These are phyloP conservation scores for Hibiscus trionum DNA, from an alignment of 345 rosid genomes.

Conservation along the genomic window DNA sequence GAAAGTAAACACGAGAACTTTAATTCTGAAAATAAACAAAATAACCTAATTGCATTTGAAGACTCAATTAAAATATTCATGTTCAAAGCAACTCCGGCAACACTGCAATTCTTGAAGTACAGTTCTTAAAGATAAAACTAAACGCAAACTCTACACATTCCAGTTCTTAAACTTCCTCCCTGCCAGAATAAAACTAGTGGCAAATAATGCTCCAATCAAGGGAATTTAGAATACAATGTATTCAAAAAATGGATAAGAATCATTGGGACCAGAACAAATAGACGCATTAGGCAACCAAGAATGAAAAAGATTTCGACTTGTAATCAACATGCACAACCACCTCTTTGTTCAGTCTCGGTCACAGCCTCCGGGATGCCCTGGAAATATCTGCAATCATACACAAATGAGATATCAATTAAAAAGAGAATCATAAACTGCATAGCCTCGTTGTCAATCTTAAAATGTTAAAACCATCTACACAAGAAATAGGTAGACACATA, in stretches of 20 bases:
- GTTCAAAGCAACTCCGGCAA: too few relatives aligned
- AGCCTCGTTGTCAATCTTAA: neutral
- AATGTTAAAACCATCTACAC: neutral
- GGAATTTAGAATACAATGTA: conserved; percentile 8
- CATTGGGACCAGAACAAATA: neutral
- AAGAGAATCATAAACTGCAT: neutral
- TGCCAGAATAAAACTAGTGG: neutral
- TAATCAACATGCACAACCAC: conserved; percentile 84
- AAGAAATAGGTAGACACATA: neutral
- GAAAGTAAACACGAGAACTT: too few relatives aligned
- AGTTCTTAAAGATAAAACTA: neutral
- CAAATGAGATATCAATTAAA: neutral
- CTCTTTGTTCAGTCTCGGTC: conserved; percentile 68
- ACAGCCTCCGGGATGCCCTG: conserved; percentile 72
- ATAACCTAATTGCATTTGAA: too few relatives aligned
- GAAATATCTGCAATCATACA: conserved; percentile 61
- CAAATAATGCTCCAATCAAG: neutral
- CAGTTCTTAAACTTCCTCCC: neutral
- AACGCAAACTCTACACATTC: neutral
- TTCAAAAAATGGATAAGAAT: conserved; percentile 13
- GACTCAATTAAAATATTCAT: too few relatives aligned
- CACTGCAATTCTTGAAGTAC: neutral
- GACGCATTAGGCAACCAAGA: neutral
- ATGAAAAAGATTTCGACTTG: neutral
- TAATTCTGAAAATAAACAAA: too few relatives aligned